Evolutionary conservation across 257 asterid species (phyloP), one percentile per base, ranked within the genome.

Genomic region (Primulina tabacum): DNA sequence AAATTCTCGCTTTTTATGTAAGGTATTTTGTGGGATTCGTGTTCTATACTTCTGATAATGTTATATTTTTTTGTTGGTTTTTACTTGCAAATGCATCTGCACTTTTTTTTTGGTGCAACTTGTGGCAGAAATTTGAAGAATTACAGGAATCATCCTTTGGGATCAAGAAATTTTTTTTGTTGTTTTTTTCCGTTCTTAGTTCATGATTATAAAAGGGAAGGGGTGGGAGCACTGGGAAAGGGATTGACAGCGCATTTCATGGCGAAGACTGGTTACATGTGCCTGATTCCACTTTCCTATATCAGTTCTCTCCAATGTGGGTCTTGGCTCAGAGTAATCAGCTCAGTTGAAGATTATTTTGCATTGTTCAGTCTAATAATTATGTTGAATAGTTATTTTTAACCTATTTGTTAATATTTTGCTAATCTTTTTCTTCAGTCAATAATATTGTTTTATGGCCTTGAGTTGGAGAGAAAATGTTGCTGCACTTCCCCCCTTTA

Each of bases 241-340:
- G 7, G 11, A 68, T 11, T 3, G 7, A 14, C 6, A 33, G 16
- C 47, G 9, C 14, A 38, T 28, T 38, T 38, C 47, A 38, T 38
- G 10, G 16, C 52, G 9, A 17, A 40, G 52, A 40, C 52, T 40
- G 52, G 17, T 40, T 2, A 8, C 52, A 40, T 40, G 52, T 40
- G 5, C 17, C 3, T 40, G 17, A 8, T 40, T 11, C 28, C 67
- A 35, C 11, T 47, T 47, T 47, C 7, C 55, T 47, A 2, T 12
- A 47, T 47, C 18, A 47, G 55, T 47, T 47, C 55, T 47, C 55
- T 47, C 55, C 6, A 47, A 47, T 26, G 35, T 59, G 20, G 20
- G 8, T n/a, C 32, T 37, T 37, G 73, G 66, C 69, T 29, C 55
- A n/a, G n/a, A 62, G 16, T 56, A 35, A 37, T 59, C 37, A 24